Conservation (phyloP, 2,329 filamentous ascomycete species). For the Cytospora mali region DNA sequence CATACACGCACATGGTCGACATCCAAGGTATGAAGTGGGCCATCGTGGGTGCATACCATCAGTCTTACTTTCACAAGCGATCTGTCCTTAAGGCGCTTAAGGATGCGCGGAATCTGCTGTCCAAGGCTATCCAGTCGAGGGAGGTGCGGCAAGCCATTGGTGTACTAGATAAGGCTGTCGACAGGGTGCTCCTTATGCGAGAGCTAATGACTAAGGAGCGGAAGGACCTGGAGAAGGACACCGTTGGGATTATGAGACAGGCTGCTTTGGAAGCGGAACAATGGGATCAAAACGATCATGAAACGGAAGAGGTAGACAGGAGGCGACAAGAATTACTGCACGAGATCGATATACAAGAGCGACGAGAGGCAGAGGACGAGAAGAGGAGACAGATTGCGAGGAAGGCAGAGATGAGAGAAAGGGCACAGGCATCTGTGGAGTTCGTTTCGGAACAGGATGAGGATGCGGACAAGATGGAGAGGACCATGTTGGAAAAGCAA, state of each 20-base stretch:
- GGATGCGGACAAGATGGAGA: slow-evolving; percentile 25
- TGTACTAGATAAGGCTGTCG: slow-evolving; percentile 33
- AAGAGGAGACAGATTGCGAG: not conserved
- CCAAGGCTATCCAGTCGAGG: slow-evolving; percentile 8
- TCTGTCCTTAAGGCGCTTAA: slow-evolving; percentile 30
- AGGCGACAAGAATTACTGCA: slow-evolving; percentile 18
- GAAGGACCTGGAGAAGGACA: slow-evolving; percentile 30
- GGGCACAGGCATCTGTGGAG: slow-evolving; percentile 18
- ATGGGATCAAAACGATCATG: slow-evolving; percentile 3
- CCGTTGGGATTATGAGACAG: slow-evolving; percentile 37
- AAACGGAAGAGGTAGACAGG: not conserved
- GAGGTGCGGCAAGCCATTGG: slow-evolving; percentile 23
- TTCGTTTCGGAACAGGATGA: slow-evolving; percentile 4
- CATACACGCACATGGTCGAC: slow-evolving; percentile 35
- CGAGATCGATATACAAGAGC: slow-evolving; percentile 15
- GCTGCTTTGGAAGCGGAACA: slow-evolving; percentile 35
- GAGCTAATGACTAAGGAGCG: slow-evolving; percentile 29
- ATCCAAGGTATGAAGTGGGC: slow-evolving; percentile 32
- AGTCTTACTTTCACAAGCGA: slow-evolving; percentile 30
- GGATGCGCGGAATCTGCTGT: slow-evolving; percentile 31
- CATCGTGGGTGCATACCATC: slow-evolving; percentile 29
- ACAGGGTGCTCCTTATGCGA: slow-evolving; percentile 29
- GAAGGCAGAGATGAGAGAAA: slow-evolving; percentile 17
- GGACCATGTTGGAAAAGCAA: slow-evolving; percentile 10
- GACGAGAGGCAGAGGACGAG: slow-evolving; percentile 9